Conservation (phyloP, 805 yeast genomes). For the Saccharomyces eubayanus region DNA sequence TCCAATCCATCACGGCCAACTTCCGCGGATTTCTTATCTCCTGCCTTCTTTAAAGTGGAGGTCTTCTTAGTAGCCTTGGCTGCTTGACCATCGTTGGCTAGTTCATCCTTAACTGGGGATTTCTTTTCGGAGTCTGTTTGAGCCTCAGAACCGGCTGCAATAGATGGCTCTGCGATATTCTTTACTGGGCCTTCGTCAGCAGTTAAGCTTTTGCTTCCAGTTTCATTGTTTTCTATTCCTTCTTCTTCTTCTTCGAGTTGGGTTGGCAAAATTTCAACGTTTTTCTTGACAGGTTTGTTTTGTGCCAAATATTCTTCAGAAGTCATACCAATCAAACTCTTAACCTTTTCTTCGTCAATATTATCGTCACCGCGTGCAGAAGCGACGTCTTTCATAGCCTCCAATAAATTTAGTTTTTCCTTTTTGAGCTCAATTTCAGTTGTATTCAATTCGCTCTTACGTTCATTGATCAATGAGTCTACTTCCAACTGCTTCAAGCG, state of each 20-base stretch:
- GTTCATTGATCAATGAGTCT: slow-evolving; percentile 32
- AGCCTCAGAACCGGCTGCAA: background rate
- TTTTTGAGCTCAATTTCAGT: slow-evolving; percentile 32
- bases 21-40: background rate
- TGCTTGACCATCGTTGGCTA: background rate
- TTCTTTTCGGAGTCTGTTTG: background rate
- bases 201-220: slow-evolving; percentile 3
- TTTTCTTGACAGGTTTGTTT: slow-evolving; percentile 10
- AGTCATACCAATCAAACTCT: slow-evolving; percentile 26
- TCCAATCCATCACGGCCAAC: slow-evolving; percentile 3
- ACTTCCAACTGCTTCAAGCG: slow-evolving; percentile 33
- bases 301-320: slow-evolving; percentile 24
- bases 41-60: background rate
- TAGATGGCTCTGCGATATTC: background rate
- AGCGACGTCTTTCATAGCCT: slow-evolving; percentile 34
- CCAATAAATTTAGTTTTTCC: slow-evolving; percentile 27
- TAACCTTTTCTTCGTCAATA: slow-evolving; percentile 28
- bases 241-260: slow-evolving; percentile 9
- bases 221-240: slow-evolving; percentile 5
- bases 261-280: slow-evolving; percentile 3
- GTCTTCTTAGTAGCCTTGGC: background rate
- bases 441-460: slow-evolving; percentile 31
- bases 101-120: background rate
- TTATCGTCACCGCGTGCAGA: slow-evolving; percentile 31
- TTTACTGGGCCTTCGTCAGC: slow-evolving; percentile 2